Conservation (phyloP, 495 filamentous ascomycete species). For the Xylaria scruposa region DNA sequence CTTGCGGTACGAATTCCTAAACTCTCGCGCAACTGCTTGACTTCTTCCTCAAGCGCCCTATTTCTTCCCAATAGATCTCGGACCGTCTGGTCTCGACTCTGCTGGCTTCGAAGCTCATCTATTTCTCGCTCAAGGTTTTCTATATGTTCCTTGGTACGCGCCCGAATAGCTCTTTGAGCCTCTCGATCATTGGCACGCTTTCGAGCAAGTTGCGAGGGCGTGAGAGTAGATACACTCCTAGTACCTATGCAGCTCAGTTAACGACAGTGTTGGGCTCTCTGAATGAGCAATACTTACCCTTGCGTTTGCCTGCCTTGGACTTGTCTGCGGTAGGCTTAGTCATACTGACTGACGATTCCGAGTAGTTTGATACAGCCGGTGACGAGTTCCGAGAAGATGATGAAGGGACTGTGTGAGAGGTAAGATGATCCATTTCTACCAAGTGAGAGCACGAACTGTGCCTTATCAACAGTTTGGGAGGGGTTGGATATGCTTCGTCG, state of each 20-base stretch:
- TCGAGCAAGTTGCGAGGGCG: slow-evolving; percentile 72
- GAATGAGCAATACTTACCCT: slow-evolving; percentile 24
- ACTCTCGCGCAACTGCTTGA: slow-evolving; percentile 39
- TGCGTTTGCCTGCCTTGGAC: slow-evolving; percentile 29
- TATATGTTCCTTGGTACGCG: slow-evolving; percentile 82
- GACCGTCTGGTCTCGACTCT: slow-evolving; percentile 45
- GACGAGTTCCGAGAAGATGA: slow-evolving; percentile 26
- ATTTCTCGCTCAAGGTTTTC: slow-evolving; percentile 75
- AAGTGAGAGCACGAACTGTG: background rate
- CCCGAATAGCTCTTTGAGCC: slow-evolving; percentile 84
- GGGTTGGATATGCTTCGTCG: slow-evolving; percentile 3
- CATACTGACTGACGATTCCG: slow-evolving; percentile 25
- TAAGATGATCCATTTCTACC: slow-evolving; percentile 21
- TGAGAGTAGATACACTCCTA: slow-evolving; percentile 74
- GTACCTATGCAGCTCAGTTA: slow-evolving; percentile 50
- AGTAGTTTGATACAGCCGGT: slow-evolving; percentile 21
- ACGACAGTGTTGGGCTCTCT: background rate
- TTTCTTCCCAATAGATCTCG: slow-evolving; percentile 46
- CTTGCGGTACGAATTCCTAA: slow-evolving; percentile 33
- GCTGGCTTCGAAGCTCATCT: slow-evolving; percentile 56
- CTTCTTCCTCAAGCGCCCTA: slow-evolving; percentile 47
- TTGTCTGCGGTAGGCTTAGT: slow-evolving; percentile 20
- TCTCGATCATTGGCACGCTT: slow-evolving; percentile 91
- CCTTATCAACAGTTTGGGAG: background rate
- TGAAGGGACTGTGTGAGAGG: slow-evolving; percentile 15